Conservation (phyloP, 2,329 filamentous ascomycete genomes). For the Stagonosporopsis vannaccii region DNA sequence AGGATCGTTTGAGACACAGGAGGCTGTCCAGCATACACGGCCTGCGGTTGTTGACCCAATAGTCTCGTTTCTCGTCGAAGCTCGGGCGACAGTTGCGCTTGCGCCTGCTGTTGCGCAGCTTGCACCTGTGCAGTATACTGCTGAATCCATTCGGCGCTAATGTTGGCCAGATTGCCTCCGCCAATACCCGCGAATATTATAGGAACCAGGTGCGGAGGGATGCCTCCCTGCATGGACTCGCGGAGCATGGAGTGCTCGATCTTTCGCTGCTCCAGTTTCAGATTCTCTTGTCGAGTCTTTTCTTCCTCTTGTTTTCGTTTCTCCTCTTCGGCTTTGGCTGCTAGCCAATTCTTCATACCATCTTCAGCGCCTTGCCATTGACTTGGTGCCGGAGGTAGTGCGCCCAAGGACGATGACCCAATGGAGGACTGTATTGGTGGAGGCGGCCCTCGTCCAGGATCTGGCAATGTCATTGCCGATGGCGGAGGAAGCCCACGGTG, state of each 20-base stretch:
- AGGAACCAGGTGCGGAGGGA: constrained; percentile 60
- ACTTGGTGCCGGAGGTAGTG: constrained; percentile 54
- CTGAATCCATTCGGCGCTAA: constrained; percentile 60
- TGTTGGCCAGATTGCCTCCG: constrained; percentile 56
- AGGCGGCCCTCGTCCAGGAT: constrained; percentile 51
- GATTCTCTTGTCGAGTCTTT: constrained; percentile 59
- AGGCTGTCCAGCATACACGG: constrained; percentile 40
- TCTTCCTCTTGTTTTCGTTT: constrained; percentile 62
- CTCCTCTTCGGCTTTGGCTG: constrained; percentile 61
- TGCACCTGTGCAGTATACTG: constrained; percentile 58
- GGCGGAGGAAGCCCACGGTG: constrained; percentile 63
- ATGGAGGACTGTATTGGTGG: constrained; percentile 35
- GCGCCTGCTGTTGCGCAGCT: constrained; percentile 53
- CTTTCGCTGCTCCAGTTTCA: constrained; percentile 59
- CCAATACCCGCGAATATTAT: constrained; percentile 63
- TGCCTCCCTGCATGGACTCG: constrained; percentile 60
- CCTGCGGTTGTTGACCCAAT: constrained; percentile 49
- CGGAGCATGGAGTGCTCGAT: constrained; percentile 62
- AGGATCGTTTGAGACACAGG: constrained; percentile 42
- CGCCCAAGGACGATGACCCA: constrained; percentile 40
- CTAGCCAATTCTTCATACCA: constrained; percentile 60
- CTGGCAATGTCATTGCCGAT: constrained; percentile 60
- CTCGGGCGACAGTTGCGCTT: constrained; percentile 52
- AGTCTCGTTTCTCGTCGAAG: constrained; percentile 53
- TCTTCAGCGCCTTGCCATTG: constrained; percentile 62